A percentile compares a stretch with the other conserved stretches of the same genome.
Conservation (phyloP, 495 filamentous ascomycete genomes). For the Rostrohypoxylon terebratum region DNA sequence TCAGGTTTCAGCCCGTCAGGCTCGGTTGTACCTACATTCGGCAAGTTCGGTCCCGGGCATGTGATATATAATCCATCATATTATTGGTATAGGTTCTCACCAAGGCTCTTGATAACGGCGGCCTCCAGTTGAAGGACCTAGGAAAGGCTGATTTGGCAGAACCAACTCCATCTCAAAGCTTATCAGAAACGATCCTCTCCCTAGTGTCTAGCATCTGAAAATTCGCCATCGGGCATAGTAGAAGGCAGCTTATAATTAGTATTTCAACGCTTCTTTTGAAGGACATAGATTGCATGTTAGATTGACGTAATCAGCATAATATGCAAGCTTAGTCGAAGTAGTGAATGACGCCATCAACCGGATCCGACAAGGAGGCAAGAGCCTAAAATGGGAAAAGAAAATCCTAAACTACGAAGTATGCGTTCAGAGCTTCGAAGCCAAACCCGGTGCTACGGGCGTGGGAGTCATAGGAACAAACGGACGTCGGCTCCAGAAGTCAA, state of each 20-base stretch:
- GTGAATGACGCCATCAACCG: neutral
- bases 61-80: neutral
- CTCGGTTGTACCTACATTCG: neutral
- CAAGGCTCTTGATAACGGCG: neutral
- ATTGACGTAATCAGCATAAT: neutral
- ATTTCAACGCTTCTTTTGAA: neutral
- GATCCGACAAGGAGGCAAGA: neutral
- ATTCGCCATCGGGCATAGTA: neutral
- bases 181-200: neutral
- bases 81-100: neutral
- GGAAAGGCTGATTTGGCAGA: neutral
- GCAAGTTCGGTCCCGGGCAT: conserved; percentile 4
- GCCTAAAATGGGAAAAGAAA: neutral
- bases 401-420: neutral
- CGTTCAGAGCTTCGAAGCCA: neutral
- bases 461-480: neutral
- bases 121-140: neutral
- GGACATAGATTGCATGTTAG: neutral
- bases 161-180: neutral
- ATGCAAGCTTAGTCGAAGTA: neutral
- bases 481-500: neutral
- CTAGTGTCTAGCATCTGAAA: neutral
- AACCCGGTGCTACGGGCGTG: neutral
- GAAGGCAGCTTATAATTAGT: neutral
- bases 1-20: conserved; percentile 23